Evolutionary conservation across 306 rosid species (phyloP), one percentile per base, ranked within the genome.

Genomic region (Gillenia trifoliata): DNA sequence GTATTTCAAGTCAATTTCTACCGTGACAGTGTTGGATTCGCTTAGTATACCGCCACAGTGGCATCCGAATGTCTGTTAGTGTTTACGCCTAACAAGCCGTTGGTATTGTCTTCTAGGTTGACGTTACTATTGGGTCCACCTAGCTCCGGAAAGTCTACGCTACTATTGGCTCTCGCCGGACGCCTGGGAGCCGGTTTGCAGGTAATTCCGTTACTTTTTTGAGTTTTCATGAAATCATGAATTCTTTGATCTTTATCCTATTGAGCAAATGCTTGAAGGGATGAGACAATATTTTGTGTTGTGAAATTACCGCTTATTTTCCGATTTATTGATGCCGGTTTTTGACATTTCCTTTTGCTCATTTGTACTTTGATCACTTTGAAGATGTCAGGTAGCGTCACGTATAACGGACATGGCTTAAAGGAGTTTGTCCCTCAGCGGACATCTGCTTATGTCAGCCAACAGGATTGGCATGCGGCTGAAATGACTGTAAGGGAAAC

Each of bases 401-500:
- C 92, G 47, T 95, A 92, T 77, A 93, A 93, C 61, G 98, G 98
- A 64, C 97, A 91, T 78, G 75, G 82, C 16, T 79, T 93, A 72
- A 85, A 84, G 5, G 98, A 93, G 85, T 93, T 93, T 77, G 93
- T 93, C 78, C 93, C 98, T 61, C 98, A 93, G 88, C 86, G 97
- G 81, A 93, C 98, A 60, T 45, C 98, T 68, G 96, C 97, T 68
- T 93, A 88, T 80, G 92, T 93, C 74, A 91, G 96, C 62, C 96
- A 91, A 86, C 97, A 89, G 78, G 98, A 93, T 77, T 79, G 86
- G 84, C 92, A 88, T 76, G 88, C 81, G 47, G 87, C 98, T 26
- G 98, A 93, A 84, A 91, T 91, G 96, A 93, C 98, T 16, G 98
- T 93, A 16, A 91, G 92, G 80, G 98, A 93, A 82, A 91, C 96